A percentile compares a stretch with the other conserved stretches of the same genome.
Conservation (phyloP, 192 early-diverging fungal genomes). For the Umbelopsis vinacea region DNA sequence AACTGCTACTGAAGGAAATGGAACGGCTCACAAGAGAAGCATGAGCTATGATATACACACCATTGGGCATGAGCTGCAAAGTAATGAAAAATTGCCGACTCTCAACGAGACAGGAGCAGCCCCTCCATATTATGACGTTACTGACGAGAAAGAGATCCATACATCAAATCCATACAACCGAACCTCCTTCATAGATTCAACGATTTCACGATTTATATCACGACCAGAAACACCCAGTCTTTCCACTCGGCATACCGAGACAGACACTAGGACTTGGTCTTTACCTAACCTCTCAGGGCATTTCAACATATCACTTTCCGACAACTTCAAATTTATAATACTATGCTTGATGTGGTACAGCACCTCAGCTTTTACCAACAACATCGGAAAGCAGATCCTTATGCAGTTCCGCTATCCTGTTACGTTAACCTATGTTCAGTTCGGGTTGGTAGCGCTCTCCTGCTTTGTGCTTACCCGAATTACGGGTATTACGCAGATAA, state of each 20-base stretch:
- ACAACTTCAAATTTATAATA: constrained; percentile 61
- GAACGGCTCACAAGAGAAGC: constrained; percentile 14
- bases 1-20: constrained; percentile 3
- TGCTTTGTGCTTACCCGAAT: constrained; percentile 52
- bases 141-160: not conserved
- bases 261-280: constrained; percentile 3
- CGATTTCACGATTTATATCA: constrained; percentile 2
- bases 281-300: constrained; percentile 6
- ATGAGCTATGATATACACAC: constrained; percentile 1
- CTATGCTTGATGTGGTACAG: constrained; percentile 82
- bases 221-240: constrained; percentile 13
- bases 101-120: not conserved
- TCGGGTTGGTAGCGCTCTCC: constrained; percentile 74
- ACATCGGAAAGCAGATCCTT: constrained; percentile 81
- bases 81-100: constrained; percentile 16
- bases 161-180: not conserved
- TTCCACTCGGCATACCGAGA: constrained; percentile 6
- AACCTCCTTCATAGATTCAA: constrained; percentile 11
- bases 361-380: constrained; percentile 83
- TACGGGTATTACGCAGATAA: constrained; percentile 56
- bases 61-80: not conserved
- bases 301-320: constrained; percentile 27
- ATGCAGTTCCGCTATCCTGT: constrained; percentile 79
- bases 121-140: not conserved
- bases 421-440: constrained; percentile 85